Conservation (phyloP, 2,329 filamentous ascomycete species). For the Verticillium tricorpus region DNA sequence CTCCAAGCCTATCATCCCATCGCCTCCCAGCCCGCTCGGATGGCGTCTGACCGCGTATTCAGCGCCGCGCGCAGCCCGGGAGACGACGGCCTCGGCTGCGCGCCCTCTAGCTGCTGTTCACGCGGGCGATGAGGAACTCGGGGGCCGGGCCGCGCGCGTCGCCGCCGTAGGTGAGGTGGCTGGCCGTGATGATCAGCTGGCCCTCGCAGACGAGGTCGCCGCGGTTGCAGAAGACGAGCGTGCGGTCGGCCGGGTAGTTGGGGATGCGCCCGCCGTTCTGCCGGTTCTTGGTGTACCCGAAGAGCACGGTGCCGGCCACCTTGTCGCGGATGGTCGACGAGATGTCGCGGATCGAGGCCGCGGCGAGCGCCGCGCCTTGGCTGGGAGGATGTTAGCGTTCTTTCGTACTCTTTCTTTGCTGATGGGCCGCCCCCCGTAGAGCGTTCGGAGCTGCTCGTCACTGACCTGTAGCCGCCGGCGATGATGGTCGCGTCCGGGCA, state of each 20-base stretch:
- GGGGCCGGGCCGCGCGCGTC: slow-evolving; percentile 14
- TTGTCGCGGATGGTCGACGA: slow-evolving; percentile 10
- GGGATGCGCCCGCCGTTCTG: slow-evolving; percentile 30
- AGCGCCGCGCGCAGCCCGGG: not conserved
- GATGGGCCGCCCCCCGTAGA: too few species aligned
- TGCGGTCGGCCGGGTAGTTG: slow-evolving; percentile 26
- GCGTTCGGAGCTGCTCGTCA: too few species aligned
- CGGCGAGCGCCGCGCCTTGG: slow-evolving; percentile 24
- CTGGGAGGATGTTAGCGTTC: slow-evolving; percentile 15
- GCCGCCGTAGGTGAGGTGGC: slow-evolving; percentile 24
- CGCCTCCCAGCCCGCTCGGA: not conserved
- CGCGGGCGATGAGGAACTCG: slow-evolving; percentile 13
- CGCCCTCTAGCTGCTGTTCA: slow-evolving; percentile 6
- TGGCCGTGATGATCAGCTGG: slow-evolving; percentile 24
- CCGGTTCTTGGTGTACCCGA: slow-evolving; percentile 16
- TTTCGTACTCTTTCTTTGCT: not conserved
- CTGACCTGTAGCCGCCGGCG: slow-evolving; percentile 29
- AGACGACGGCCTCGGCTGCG: not conserved
- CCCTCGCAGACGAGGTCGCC: slow-evolving; percentile 32
- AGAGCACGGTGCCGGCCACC: slow-evolving; percentile 16
- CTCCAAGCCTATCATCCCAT: not conserved
- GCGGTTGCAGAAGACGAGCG: slow-evolving; percentile 33
- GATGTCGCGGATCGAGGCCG: slow-evolving; percentile 18
- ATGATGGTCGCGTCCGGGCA: slow-evolving; percentile 30
- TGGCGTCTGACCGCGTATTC: not conserved